Conservation (phyloP, 345 rosid genomes). For the Nephelium lappaceum region DNA sequence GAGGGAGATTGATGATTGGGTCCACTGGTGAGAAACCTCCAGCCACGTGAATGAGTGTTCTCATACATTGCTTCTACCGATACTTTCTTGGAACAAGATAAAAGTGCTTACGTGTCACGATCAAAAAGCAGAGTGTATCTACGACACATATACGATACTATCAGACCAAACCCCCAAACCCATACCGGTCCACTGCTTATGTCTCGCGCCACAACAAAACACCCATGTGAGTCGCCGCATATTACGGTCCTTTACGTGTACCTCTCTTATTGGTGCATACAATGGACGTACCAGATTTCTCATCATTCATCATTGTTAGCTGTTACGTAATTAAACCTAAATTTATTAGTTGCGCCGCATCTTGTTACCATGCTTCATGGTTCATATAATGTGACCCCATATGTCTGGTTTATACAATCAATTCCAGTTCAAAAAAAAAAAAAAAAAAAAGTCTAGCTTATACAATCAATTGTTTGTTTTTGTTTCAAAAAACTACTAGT, state of each 20-base stretch:
- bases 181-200: background rate
- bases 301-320: background rate
- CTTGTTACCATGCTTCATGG: too few species aligned
- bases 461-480: too few species aligned
- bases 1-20: background rate
- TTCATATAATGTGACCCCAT: too few species aligned
- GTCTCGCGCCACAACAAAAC: background rate
- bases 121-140: background rate
- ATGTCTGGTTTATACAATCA: too few species aligned
- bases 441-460: too few species aligned
- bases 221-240: slow-evolving; percentile 39
- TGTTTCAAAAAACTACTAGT: too few species aligned
- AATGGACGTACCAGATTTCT: background rate
- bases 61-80: background rate
- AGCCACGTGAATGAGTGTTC: slow-evolving; percentile 12
- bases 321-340: too few species aligned
- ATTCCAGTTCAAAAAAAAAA: too few species aligned
- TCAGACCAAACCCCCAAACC: background rate
- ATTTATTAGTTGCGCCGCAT: too few species aligned
- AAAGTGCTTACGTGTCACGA: background rate
- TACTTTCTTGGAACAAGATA: background rate
- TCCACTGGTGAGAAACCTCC: background rate
- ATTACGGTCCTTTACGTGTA: background rate
- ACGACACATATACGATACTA: background rate
- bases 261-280: background rate